Conservation (phyloP, 345 rosid genomes). For the Punica granatum region DNA sequence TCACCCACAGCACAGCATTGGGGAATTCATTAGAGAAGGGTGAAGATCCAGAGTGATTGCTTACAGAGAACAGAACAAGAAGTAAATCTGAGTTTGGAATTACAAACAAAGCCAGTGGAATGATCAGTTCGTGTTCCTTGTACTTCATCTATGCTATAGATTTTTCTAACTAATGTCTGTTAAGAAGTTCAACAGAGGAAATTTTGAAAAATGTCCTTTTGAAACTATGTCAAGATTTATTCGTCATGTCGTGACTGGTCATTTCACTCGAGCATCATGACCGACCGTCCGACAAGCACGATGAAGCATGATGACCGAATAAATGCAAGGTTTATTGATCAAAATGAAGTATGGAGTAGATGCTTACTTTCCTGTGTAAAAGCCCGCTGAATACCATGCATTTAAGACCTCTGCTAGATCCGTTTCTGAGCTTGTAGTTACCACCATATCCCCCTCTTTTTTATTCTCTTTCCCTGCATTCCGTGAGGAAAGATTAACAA, state of each 20-base stretch:
- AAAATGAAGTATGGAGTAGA: too few species aligned
- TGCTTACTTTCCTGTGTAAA: slow-evolving; percentile 59
- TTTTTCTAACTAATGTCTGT: background rate
- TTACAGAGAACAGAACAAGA: background rate
- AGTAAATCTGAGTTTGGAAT: background rate
- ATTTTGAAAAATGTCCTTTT: background rate
- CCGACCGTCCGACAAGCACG: background rate
- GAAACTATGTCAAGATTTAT: background rate
- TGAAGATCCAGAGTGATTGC: background rate
- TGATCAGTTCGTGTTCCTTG: background rate
- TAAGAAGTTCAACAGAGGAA: background rate
- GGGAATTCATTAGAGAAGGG: background rate
- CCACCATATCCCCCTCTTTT: slow-evolving; percentile 24
- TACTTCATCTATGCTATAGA: background rate
- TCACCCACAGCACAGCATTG: slow-evolving; percentile 2
- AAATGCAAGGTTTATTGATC: background rate
- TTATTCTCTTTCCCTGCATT: slow-evolving; percentile 20
- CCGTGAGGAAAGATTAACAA: slow-evolving; percentile 3
- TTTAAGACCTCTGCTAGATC: slow-evolving; percentile 45
- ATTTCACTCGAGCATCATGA: too few species aligned
- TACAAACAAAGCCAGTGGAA: background rate
- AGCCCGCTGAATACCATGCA: slow-evolving; percentile 64
- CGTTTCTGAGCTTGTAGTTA: slow-evolving; percentile 25
- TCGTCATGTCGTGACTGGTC: background rate
- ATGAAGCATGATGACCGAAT: background rate